A percentile compares a stretch with the other conserved stretches of the same genome.
Conservation (phyloP, 345 rosid species). For the Arabis hirsuta region DNA sequence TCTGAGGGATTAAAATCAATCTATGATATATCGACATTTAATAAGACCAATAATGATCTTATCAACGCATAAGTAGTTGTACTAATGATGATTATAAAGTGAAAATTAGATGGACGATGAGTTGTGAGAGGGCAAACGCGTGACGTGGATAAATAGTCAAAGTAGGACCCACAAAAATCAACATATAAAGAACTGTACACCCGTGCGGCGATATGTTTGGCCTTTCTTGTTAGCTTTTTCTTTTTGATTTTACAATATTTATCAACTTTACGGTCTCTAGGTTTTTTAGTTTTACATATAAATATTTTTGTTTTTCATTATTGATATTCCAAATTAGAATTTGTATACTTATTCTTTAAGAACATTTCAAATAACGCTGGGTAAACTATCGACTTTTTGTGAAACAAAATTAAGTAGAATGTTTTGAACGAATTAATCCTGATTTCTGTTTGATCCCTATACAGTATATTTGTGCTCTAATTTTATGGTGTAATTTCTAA, state of each 20-base stretch:
- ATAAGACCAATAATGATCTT: neutral
- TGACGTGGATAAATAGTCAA: slow-evolving; percentile 43
- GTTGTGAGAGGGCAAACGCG: slow-evolving; percentile 23
- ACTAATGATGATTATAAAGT: slow-evolving; percentile 17
- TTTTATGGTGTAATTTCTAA: neutral
- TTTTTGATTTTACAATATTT: neutral
- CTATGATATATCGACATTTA: neutral
- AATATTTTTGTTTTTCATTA: neutral
- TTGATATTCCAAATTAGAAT: neutral
- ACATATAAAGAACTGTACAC: slow-evolving; percentile 22
- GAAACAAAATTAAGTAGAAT: no score
- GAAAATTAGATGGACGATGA: neutral
- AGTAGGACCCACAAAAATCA: slow-evolving; percentile 21
- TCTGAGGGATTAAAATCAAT: neutral
- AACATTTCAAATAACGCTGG: neutral
- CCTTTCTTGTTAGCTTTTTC: slow-evolving; percentile 8
- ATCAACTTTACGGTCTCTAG: neutral
- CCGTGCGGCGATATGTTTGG: slow-evolving; percentile 42
- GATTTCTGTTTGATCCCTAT: neutral
- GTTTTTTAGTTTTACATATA: neutral
- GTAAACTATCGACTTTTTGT: neutral
- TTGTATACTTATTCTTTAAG: neutral
- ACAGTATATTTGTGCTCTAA: neutral
- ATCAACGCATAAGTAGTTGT: slow-evolving; percentile 19
- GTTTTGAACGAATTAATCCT: no score